These are phyloP conservation scores for Tulasnella calospora DNA, from an alignment of 768 basidiomycete genomes.

Conservation along the genomic window DNA sequence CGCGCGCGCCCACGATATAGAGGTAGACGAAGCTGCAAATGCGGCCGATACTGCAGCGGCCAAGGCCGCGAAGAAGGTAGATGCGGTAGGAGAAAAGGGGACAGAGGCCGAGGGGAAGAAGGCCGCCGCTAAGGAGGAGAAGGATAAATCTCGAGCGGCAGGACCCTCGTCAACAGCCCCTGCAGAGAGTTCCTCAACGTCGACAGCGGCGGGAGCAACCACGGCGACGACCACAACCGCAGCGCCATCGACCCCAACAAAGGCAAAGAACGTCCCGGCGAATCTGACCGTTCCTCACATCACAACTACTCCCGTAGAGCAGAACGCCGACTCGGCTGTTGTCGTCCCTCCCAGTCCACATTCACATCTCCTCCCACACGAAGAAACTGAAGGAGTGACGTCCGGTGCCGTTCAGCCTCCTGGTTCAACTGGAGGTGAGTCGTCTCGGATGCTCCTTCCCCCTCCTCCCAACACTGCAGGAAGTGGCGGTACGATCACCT, in stretches of 20 bases:
- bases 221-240: background rate
- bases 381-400: slow-evolving; percentile 82
- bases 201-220: background rate
- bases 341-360: slow-evolving; percentile 30
- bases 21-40: background rate
- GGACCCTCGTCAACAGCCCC: background rate
- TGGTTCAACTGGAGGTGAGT: slow-evolving; percentile 60
- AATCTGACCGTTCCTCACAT: slow-evolving; percentile 9
- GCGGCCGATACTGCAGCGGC: background rate
- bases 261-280: background rate
- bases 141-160: slow-evolving; percentile 9
- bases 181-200: background rate
- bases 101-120: slow-evolving; percentile 9
- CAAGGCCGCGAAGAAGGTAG: background rate
- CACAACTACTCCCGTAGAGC: background rate
- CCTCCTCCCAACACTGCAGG: slow-evolving; percentile 30
- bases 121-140: background rate
- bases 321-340: slow-evolving; percentile 8
- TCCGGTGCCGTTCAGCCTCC: slow-evolving; percentile 91
- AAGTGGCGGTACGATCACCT: slow-evolving; percentile 16
- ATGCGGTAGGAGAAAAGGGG: background rate
- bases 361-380: slow-evolving; percentile 47
- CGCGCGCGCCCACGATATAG: slow-evolving; percentile 1
- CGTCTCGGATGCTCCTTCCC: slow-evolving; percentile 33
- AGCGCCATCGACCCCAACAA: slow-evolving; percentile 4